Evolutionary conservation across 2,329 filamentous ascomycete species (phyloP), one percentile per base, ranked within the genome.

Genomic region (Apiospora koreana): DNA sequence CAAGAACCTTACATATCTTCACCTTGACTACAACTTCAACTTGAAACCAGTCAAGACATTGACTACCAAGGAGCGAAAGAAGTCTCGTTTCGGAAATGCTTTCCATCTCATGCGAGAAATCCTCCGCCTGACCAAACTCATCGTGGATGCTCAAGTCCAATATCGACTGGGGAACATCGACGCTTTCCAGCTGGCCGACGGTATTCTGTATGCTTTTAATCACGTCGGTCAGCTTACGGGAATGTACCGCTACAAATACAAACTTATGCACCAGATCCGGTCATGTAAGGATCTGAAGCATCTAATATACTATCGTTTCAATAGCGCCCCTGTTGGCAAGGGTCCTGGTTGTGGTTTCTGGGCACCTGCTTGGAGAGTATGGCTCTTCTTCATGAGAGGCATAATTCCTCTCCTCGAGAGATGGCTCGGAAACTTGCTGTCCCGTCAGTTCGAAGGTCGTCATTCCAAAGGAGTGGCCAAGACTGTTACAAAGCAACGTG

Each of bases 221-320:
- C 96, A 99, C 76, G 96, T 99, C 70, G 96, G 96, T 72, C 97
- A 99, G 82, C 86, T 99, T 72, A 99, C 96, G 21, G 96, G 96
- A 80, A 99, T 99, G 96, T 99, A 99, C 83, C 93, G 96, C 72
- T 99, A 99, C 88, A 99, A 99, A 87, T 99, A 99, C 86, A 99
- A 99, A 87, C 87, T 99, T 70, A 99, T 99, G 96, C 96, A 99
- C 81, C 96, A 99, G 82, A 99, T 99, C 77, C 94, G 96, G 76
- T 97, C 96, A 0, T 99, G 96, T 86, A 99, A 99, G 83, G 96
- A 99, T 83, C 82, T 99, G 79, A 99, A 99, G 88, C 96, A 99
- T 88, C 85, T 99, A 72, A 98, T 99, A 75, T 99, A 99, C 85
- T 98, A 98, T 82, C 93, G 95, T 67, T 99, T 99, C 85, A 99